A percentile compares a stretch with the other conserved stretches of the same genome.
phyloP scores from a whole-genome alignment of 495 filamentous ascomycete species.

The Penicillium waksmanii region DNA sequence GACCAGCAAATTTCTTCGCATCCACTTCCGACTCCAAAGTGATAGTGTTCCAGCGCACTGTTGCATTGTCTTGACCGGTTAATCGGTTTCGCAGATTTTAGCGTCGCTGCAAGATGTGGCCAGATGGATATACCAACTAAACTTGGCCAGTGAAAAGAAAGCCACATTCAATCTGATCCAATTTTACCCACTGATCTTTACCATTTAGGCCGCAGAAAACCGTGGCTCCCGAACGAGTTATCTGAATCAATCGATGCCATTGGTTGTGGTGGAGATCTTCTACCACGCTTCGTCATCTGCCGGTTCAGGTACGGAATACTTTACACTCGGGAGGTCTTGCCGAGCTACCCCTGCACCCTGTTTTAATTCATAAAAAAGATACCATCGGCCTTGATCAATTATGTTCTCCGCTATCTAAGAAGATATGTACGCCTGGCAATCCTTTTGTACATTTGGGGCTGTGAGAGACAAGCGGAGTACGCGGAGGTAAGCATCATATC shows the following conservation, averaged over 20 bases:
- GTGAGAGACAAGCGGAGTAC: background rate
- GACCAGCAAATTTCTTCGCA: slow-evolving; percentile 8
- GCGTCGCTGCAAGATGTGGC: background rate
- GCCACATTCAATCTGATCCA: background rate
- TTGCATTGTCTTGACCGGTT: slow-evolving; percentile 7
- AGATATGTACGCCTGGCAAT: too few species aligned
- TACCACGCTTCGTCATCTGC: background rate
- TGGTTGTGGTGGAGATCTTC: background rate
- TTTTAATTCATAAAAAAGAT: too few species aligned
- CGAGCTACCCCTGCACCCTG: background rate
- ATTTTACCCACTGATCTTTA: background rate
- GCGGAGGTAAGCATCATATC: background rate
- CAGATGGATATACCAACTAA: background rate
- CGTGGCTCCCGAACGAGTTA: background rate
- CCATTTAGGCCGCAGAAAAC: background rate
- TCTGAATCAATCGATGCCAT: background rate
- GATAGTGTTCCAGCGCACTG: slow-evolving; percentile 1
- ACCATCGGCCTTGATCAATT: too few species aligned
- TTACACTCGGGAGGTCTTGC: background rate
- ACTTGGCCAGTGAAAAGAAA: slow-evolving; percentile 1
- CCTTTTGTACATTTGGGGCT: too few species aligned
- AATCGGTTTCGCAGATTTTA: slow-evolving; percentile 1
- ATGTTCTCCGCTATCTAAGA: too few species aligned
- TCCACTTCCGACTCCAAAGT: background rate
- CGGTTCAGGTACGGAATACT: background rate